A percentile compares a stretch with the other conserved stretches of the same genome.
Evolutionary conservation across 371 early-diverging fungal genomes (phyloP).

Genomic region (Mortierella sp.): DNA sequence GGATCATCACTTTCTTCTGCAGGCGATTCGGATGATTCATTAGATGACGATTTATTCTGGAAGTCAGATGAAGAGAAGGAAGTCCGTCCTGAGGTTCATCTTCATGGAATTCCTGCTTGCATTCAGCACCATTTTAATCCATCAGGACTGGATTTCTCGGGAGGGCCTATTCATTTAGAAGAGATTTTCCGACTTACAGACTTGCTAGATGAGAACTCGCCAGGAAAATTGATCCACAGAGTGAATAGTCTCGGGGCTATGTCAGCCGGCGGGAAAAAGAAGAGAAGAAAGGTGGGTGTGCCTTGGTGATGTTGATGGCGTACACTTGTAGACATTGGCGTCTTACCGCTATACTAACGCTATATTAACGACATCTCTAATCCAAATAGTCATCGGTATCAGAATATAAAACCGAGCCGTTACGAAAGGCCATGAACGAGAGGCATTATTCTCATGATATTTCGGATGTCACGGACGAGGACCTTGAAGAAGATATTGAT

Average conservation of each 20-base stretch:
- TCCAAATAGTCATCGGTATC: slow-evolving; percentile 23
- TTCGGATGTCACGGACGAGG: slow-evolving; percentile 36
- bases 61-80: slow-evolving; percentile 56
- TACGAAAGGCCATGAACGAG: slow-evolving; percentile 18
- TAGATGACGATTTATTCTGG: slow-evolving; percentile 44
- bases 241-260: slow-evolving; percentile 33
- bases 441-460: slow-evolving; percentile 29
- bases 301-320: background rate
- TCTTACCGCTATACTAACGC: background rate
- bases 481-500: slow-evolving; percentile 19
- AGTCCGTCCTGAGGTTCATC: slow-evolving; percentile 34
- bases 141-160: slow-evolving; percentile 49
- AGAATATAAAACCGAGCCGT: slow-evolving; percentile 29
- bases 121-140: slow-evolving; percentile 57
- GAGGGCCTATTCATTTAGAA: slow-evolving; percentile 48
- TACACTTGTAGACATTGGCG: background rate
- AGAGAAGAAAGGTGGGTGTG: slow-evolving; percentile 33
- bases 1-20: slow-evolving; percentile 56
- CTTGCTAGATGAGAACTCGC: slow-evolving; percentile 45
- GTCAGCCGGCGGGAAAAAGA: slow-evolving; percentile 49
- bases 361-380: background rate
- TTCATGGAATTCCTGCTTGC: slow-evolving; percentile 54
- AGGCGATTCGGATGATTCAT: slow-evolving; percentile 52
- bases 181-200: slow-evolving; percentile 51
- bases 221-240: slow-evolving; percentile 40